A percentile compares a stretch with the other conserved stretches of the same genome.
Evolutionary conservation across 2,329 filamentous ascomycete genomes (phyloP).

Genomic region (Nakataea oryzae): DNA sequence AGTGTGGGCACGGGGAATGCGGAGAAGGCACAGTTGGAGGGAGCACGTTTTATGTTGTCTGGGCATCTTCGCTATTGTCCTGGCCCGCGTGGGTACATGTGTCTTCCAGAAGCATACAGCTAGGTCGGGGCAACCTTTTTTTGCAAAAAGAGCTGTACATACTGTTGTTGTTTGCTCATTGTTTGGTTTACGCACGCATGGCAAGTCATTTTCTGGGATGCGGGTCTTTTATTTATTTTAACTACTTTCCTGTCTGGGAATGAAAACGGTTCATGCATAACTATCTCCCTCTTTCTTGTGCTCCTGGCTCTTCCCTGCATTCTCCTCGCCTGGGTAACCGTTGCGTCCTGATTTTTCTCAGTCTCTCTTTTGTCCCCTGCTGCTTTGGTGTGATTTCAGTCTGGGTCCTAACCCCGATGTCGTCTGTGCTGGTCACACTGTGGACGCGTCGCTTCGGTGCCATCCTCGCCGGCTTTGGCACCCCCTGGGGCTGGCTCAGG

Average conservation of each 20-base stretch:
- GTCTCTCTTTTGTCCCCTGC: no score
- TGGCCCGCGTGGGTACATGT: not conserved
- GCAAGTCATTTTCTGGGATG: not conserved
- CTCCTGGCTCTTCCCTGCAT: not conserved
- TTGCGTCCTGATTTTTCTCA: no score
- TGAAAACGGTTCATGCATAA: not conserved
- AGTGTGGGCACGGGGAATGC: not conserved
- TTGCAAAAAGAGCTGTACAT: not conserved
- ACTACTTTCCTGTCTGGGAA: not conserved
- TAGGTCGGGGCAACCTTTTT: not conserved
- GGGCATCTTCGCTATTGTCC: not conserved
- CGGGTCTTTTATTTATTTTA: not conserved
- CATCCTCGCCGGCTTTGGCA: not conserved
- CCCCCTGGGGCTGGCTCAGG: no score
- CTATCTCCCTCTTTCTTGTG: not conserved
- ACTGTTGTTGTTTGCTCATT: not conserved
- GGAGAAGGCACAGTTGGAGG: not conserved
- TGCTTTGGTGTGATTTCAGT: no score
- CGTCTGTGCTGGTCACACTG: no score
- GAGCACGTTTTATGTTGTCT: not conserved
- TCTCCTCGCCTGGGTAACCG: no score
- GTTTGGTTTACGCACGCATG: not conserved
- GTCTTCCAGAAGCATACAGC: not conserved
- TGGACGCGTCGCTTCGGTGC: not conserved
- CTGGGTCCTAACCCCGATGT: no score